Evolutionary conservation across 108 stramenopile species (phyloP).

Genomic region (Skeletonema menzelii): DNA sequence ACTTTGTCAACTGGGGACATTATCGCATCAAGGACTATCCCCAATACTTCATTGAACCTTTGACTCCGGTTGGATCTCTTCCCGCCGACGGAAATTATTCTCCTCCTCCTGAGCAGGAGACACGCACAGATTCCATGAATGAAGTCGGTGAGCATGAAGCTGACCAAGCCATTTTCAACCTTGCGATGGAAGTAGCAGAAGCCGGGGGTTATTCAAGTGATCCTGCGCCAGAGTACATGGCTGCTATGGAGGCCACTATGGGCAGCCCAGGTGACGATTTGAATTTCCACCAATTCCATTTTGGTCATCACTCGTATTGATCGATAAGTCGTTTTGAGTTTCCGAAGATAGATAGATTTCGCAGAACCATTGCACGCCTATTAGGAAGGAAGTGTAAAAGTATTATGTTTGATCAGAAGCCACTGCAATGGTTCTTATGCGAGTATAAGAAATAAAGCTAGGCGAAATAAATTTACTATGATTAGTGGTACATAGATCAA

Average conservation of each 20-base stretch:
- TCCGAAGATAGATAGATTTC: neutral
- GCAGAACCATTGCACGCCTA: neutral
- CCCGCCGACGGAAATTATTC: neutral
- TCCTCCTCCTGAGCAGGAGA: neutral
- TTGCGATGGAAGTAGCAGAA: neutral
- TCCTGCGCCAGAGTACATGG: neutral
- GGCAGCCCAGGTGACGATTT: neutral
- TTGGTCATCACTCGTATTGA: neutral
- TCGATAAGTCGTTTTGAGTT: too few relatives aligned
- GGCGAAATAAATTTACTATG: neutral
- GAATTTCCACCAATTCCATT: neutral
- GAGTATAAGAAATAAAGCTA: neutral
- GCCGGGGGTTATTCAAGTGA: conserved; percentile 1
- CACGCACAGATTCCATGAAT: neutral
- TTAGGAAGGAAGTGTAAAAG: neutral
- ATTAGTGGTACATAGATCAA: neutral
- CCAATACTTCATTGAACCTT: conserved; percentile 27
- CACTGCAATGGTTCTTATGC: neutral
- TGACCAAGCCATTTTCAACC: neutral
- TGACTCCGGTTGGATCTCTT: neutral
- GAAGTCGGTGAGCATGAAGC: neutral
- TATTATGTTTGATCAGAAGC: neutral
- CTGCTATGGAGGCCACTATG: neutral
- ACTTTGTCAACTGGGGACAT: conserved; percentile 52
- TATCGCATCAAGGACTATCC: conserved; percentile 38